These are phyloP conservation scores for Pezicula carpinea DNA, from an alignment of 2,329 filamentous ascomycete genomes.

Conservation along the genomic window DNA sequence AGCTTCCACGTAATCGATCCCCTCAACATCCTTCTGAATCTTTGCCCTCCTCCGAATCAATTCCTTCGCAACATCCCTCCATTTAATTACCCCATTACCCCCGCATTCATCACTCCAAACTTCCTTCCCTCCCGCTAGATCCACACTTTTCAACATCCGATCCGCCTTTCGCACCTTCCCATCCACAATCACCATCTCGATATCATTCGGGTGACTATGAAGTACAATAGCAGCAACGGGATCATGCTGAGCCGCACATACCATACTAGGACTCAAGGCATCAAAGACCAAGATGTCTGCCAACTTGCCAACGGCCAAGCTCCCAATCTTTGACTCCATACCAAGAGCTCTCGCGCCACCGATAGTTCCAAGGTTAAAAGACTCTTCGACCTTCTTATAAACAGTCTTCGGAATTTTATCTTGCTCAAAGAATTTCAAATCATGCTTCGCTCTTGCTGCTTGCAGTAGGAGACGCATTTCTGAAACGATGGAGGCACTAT, in stretches of 20 bases:
- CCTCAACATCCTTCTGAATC: slow-evolving; percentile 28
- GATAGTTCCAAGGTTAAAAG: slow-evolving; percentile 46
- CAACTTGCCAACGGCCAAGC: slow-evolving; percentile 38
- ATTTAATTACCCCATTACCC: slow-evolving; percentile 22
- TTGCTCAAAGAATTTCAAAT: slow-evolving; percentile 22
- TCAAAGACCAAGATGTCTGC: slow-evolving; percentile 47
- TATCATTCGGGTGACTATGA: slow-evolving; percentile 35
- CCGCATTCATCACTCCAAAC: slow-evolving; percentile 6
- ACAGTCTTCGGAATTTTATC: slow-evolving; percentile 22
- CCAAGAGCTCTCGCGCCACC: slow-evolving; percentile 38
- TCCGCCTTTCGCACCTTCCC: slow-evolving; percentile 34
- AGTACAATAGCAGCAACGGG: slow-evolving; percentile 38
- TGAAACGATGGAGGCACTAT: slow-evolving; percentile 25
- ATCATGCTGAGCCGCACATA: slow-evolving; percentile 35
- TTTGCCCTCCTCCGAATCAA: slow-evolving; percentile 24
- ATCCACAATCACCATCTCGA: slow-evolving; percentile 40
- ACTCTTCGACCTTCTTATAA: slow-evolving; percentile 34
- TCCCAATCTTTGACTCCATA: slow-evolving; percentile 38
- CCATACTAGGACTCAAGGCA: slow-evolving; percentile 34
- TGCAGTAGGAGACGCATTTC: slow-evolving; percentile 32
- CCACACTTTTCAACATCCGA: slow-evolving; percentile 16
- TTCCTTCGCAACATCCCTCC: slow-evolving; percentile 28
- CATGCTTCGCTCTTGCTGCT: slow-evolving; percentile 24
- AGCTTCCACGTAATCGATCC: slow-evolving; percentile 29
- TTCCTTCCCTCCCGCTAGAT: slow-evolving; percentile 6